Evolutionary conservation across 2,329 filamentous ascomycete species (phyloP).

Genomic region (Graphium sp.): DNA sequence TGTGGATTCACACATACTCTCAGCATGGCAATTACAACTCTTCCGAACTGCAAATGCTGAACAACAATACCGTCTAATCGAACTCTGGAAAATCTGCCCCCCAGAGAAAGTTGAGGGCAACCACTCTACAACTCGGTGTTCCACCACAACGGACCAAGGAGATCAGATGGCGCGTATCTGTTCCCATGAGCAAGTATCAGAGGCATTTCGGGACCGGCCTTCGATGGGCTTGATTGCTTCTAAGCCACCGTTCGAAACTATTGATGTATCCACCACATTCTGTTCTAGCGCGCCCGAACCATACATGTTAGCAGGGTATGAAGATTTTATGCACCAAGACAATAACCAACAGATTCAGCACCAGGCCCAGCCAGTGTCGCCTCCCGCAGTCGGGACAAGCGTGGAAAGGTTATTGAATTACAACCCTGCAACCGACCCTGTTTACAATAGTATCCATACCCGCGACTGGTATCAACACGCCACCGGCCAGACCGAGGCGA

Average conservation of each 20-base stretch:
- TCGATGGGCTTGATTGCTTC: slow-evolving; percentile 14
- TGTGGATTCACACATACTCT: slow-evolving; percentile 53
- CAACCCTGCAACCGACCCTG: slow-evolving; percentile 46
- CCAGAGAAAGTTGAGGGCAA: slow-evolving; percentile 41
- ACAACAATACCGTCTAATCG: slow-evolving; percentile 59
- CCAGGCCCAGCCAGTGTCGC: slow-evolving; percentile 2
- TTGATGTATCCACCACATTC: no score
- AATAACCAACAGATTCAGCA: slow-evolving; percentile 23
- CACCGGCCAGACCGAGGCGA: slow-evolving; percentile 1
- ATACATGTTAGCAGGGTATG: slow-evolving; percentile 74
- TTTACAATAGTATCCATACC: no score
- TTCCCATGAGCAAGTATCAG: slow-evolving; percentile 30
- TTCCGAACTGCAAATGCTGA: slow-evolving; percentile 59
- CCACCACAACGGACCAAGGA: slow-evolving; percentile 38
- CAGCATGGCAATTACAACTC: slow-evolving; percentile 58
- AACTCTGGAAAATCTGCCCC: slow-evolving; percentile 73
- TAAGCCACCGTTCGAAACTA: slow-evolving; percentile 38
- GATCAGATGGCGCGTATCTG: slow-evolving; percentile 41
- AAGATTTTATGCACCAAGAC: slow-evolving; percentile 47
- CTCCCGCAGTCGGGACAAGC: slow-evolving; percentile 3
- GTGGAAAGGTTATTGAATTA: slow-evolving; percentile 18
- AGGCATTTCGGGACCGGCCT: slow-evolving; percentile 4
- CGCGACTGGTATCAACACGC: slow-evolving; percentile 6
- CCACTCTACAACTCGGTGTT: slow-evolving; percentile 32
- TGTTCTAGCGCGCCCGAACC: slow-evolving; percentile 44